Base-by-base conservation (phyloP, 495 filamentous ascomycete species). In the Daldinia vernicosa region DNA sequence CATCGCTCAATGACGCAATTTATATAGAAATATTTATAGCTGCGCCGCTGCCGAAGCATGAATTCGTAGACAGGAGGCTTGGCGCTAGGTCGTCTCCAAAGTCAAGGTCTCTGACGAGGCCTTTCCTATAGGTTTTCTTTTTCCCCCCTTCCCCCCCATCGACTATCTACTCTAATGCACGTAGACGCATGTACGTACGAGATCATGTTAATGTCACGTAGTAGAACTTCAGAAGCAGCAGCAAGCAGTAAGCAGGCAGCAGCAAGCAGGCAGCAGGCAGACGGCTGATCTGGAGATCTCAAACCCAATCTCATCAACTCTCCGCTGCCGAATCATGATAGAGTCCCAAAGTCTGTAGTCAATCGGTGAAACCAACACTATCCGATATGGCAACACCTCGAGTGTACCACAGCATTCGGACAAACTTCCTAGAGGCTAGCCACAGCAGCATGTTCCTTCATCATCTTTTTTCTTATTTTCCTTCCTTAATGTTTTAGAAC, bases 361-460 rank as follows among this genome's bases (percentile, higher is more conserved):
- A 53, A 69, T 62, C 70, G 43, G 70, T 72, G 70, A 72, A 72
- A 69, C 70, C 56, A 71, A 51, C 65, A 54, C 60, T 54, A 66
- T 74, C 71, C 71, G 67, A 74, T 63, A 69, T 63, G 67, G 66
- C 62, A 43, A 70, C 66, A 61, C 55, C 57, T 52, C 26, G 47
- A 63, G 63, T 58, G 71, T 74, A 30, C 39, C 63, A 74, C 71
- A 58, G 63, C 71, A 70, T 70, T 61, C 71, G 71, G 66, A 66
- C 63, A 57, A 43, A 51, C 27, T 63, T 63, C 71, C 62, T 60
- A 67, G 65, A 70, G 62, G 62, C 67, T 60, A 30, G 40, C 27
- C 45, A 39, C 26, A 39, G 51, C 40, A 62, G 43, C 33, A 26
- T 24, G 47, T 57, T 37, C 12, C 39, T 51, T 54, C 9, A n/a